Evolutionary conservation across 805 yeast species (phyloP).

Genomic region (Candida argentea): DNA sequence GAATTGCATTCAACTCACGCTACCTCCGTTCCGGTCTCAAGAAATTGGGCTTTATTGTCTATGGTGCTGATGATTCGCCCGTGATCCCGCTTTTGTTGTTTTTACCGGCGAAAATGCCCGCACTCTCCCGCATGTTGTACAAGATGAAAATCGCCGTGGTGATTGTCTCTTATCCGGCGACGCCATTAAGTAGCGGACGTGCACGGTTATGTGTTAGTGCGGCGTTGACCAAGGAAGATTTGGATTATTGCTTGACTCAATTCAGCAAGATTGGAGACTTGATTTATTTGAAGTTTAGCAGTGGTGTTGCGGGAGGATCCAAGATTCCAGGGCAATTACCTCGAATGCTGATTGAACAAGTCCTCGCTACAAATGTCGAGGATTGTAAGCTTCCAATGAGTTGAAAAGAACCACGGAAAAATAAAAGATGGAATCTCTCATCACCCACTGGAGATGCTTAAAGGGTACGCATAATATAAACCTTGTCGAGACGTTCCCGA

Average conservation of each 20-base stretch:
- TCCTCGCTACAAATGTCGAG: conserved; percentile 57
- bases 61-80: conserved; percentile 95
- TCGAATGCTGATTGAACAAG: conserved; percentile 74
- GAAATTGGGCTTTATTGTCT: conserved; percentile 86
- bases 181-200: conserved; percentile 82
- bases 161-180: conserved; percentile 96
- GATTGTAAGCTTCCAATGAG: too few species aligned
- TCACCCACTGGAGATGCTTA: too few species aligned
- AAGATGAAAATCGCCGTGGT: conserved; percentile 84
- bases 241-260: conserved; percentile 66
- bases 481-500: too few species aligned
- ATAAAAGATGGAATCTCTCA: too few species aligned
- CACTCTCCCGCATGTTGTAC: conserved; percentile 73
- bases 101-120: conserved; percentile 92
- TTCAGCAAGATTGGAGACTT: conserved; percentile 72
- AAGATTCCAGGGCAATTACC: conserved; percentile 45
- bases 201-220: conserved; percentile 89
- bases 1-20: conserved; percentile 93
- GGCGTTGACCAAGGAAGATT: conserved; percentile 86
- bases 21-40: conserved; percentile 85
- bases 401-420: too few species aligned
- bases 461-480: too few species aligned
- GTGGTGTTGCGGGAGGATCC: conserved; percentile 70
- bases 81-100: conserved; percentile 83
- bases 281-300: conserved; percentile 63